These are phyloP conservation scores for Penicillium daleae DNA, from an alignment of 495 filamentous ascomycete genomes.

Conservation along the genomic window DNA sequence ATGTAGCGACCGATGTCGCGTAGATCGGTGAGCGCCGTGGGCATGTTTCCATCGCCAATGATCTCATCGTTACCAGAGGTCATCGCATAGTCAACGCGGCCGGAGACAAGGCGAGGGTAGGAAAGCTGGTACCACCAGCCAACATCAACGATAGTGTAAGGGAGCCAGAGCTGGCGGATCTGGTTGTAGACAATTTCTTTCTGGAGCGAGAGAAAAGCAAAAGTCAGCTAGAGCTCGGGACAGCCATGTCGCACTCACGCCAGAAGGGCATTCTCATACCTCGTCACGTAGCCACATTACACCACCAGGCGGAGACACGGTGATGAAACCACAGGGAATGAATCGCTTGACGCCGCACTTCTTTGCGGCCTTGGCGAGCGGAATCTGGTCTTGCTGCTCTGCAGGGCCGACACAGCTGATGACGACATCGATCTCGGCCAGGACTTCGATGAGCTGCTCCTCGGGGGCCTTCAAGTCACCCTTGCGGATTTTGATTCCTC, in stretches of 20 bases:
- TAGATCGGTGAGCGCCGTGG: constrained; percentile 54
- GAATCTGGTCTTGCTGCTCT: constrained; percentile 54
- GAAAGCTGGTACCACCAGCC: constrained; percentile 64
- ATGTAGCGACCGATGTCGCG: constrained; percentile 61
- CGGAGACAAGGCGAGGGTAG: constrained; percentile 55
- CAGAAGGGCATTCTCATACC: constrained; percentile 31
- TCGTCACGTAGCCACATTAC: constrained; percentile 53
- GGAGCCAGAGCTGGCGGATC: constrained; percentile 54
- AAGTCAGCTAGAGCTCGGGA: constrained; percentile 14
- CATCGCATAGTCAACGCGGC: constrained; percentile 56
- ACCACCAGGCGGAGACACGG: constrained; percentile 50
- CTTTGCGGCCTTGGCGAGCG: constrained; percentile 58
- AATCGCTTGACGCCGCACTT: constrained; percentile 60
- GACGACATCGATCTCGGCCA: constrained; percentile 56
- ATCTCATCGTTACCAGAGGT: constrained; percentile 48
- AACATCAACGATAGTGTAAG: constrained; percentile 65
- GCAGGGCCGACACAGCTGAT: constrained; percentile 55
- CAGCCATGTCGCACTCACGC: background rate
- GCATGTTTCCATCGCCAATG: constrained; percentile 54
- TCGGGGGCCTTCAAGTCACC: constrained; percentile 50
- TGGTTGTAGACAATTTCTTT: constrained; percentile 61
- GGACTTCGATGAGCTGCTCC: constrained; percentile 49
- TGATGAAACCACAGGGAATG: constrained; percentile 59
- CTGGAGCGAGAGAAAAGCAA: constrained; percentile 25
- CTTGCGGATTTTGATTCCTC: constrained; percentile 52